Conservation (phyloP, 768 basidiomycete species). For the Suillus brevipes region DNA sequence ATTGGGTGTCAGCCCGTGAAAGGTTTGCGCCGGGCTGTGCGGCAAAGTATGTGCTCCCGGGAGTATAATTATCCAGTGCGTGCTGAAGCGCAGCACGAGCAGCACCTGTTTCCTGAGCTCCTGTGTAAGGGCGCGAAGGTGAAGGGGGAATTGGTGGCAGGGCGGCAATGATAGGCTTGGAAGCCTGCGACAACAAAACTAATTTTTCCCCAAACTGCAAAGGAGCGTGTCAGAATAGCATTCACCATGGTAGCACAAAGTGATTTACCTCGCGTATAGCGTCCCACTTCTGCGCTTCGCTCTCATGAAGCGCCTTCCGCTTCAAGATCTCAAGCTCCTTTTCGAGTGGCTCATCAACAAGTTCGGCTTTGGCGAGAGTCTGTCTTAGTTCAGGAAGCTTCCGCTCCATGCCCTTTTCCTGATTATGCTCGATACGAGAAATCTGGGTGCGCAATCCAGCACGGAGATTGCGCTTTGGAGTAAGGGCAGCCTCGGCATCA, state of each 20-base stretch:
- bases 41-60: constrained; percentile 59
- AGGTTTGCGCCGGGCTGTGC: constrained; percentile 51
- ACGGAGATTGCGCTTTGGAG: constrained; percentile 64
- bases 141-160: constrained; percentile 72
- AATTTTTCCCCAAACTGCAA: constrained; percentile 80
- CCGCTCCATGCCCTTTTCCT: constrained; percentile 62
- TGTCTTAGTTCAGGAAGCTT: constrained; percentile 70
- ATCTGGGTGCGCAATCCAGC: constrained; percentile 60
- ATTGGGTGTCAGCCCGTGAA: constrained; percentile 69
- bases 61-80: constrained; percentile 76
- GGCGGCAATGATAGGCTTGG: constrained; percentile 57
- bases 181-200: constrained; percentile 69
- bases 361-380: constrained; percentile 64
- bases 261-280: constrained; percentile 71
- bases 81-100: constrained; percentile 74
- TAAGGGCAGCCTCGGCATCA: constrained; percentile 61
- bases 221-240: constrained; percentile 2
- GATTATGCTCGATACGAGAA: constrained; percentile 62
- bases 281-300: constrained; percentile 77
- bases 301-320: constrained; percentile 73
- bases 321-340: constrained; percentile 70
- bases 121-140: constrained; percentile 53
- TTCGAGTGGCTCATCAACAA: constrained; percentile 65
- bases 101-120: constrained; percentile 61
- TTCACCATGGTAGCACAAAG: neutral